These are phyloP conservation scores for Huntiella abstrusa DNA, from an alignment of 2,329 filamentous ascomycete genomes.

Conservation along the genomic window DNA sequence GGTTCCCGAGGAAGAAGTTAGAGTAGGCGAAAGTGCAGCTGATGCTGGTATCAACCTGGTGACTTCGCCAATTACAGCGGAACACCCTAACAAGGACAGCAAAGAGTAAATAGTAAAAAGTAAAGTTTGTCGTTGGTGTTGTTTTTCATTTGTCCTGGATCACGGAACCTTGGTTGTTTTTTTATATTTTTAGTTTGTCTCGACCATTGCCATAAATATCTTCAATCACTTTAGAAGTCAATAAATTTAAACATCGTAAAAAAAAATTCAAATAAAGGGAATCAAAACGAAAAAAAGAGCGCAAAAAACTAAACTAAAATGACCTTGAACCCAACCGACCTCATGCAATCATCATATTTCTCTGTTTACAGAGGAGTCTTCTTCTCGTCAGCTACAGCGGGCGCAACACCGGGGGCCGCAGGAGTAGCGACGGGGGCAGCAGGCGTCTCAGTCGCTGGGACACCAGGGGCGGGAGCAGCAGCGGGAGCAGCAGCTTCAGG, in stretches of 20 bases:
- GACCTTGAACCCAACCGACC: not conserved
- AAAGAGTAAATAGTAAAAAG: not conserved
- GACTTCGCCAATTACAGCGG: not conserved
- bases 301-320: not conserved
- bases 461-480: conserved; percentile 13
- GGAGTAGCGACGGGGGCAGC: not conserved
- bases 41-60: conserved; percentile 21
- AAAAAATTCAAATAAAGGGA: no score
- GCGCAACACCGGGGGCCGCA: not conserved
- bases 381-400: not conserved
- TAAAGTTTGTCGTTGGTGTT: not conserved
- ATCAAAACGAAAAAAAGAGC: not conserved
- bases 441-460: not conserved
- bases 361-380: no score
- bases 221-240: no score
- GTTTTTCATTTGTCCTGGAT: no score
- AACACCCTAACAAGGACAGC: not conserved
- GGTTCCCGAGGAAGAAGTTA: conserved; percentile 39
- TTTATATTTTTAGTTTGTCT: no score
- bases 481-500: conserved; percentile 10
- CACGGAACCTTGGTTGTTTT: no score
- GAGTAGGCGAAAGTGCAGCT: conserved; percentile 43
- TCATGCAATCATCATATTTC: not conserved
- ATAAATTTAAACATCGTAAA: no score
- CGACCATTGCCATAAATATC: no score